A percentile compares a stretch with the other conserved stretches of the same genome.
Evolutionary conservation across 73 alveolate genomes (phyloP).

Genomic region (Paramecium caudatum): DNA sequence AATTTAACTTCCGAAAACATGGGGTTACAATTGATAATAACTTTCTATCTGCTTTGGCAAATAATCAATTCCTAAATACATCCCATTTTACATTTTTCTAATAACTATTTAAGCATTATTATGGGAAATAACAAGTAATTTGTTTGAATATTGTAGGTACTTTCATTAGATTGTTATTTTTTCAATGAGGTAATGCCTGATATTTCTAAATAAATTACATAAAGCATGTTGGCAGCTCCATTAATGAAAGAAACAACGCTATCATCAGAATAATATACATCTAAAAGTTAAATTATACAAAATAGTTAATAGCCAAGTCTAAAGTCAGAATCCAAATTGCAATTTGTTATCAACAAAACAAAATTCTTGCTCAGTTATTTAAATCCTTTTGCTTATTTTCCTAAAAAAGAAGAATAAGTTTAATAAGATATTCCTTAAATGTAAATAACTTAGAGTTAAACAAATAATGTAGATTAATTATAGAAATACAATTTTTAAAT

Average conservation of each 20-base stretch:
- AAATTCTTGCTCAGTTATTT: no score
- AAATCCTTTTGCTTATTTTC: no score
- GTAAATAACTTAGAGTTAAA: not conserved
- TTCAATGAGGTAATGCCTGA: conserved; percentile 8
- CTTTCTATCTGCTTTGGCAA: not conserved
- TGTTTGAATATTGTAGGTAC: not conserved
- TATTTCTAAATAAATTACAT: not conserved
- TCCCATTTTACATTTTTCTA: not conserved
- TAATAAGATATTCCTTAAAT: not conserved
- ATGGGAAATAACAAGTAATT: not conserved
- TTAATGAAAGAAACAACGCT: not conserved
- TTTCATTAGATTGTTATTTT: conserved; percentile 17
- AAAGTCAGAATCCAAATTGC: no score
- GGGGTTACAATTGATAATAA: conserved; percentile 7
- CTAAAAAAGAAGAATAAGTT: not conserved
- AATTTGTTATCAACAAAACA: no score
- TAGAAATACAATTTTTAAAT: conserved; percentile 6
- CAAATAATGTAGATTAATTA: not conserved
- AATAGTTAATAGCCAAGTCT: no score
- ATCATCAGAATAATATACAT: not conserved
- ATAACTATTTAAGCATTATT: not conserved
- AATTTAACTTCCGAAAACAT: not conserved
- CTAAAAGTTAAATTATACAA: no score
- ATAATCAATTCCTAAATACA: not conserved
- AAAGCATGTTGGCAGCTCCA: not conserved